These are phyloP conservation scores for Dactylellina haptotyla DNA, from an alignment of 2,329 filamentous ascomycete species.

Conservation along the genomic window DNA sequence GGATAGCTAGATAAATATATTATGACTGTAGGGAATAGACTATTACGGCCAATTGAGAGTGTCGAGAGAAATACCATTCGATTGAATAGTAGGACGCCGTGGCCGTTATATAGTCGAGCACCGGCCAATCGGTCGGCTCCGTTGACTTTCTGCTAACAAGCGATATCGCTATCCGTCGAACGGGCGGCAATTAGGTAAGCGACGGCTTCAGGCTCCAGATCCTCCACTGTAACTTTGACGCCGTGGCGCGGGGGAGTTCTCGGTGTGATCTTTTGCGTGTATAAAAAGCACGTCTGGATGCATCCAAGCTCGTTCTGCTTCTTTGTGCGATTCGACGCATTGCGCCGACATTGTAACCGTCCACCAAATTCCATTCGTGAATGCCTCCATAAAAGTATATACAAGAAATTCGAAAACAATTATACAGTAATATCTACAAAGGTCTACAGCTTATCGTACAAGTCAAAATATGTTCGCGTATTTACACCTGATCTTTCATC, in stretches of 20 bases:
- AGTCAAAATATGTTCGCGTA: no score
- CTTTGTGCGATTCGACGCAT: neutral
- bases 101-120: no score
- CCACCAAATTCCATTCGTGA: slow-evolving; percentile 24
- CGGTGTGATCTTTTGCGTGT: neutral
- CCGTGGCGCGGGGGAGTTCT: neutral
- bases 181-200: slow-evolving; percentile 2
- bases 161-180: slow-evolving; percentile 6
- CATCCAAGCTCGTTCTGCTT: neutral
- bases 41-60: no score
- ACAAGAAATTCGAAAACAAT: no score
- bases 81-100: no score
- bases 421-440: neutral
- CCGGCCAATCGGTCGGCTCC: neutral
- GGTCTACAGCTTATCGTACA: neutral
- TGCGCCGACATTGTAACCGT: no score
- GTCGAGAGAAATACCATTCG: no score
- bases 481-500: slow-evolving; percentile 14
- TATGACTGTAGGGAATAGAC: no score
- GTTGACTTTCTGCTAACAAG: neutral
- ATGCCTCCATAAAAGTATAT: neutral
- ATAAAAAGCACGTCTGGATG: neutral
- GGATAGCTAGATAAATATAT: no score
- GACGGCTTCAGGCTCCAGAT: slow-evolving; percentile 4
- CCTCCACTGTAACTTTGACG: slow-evolving; percentile 26